Base-by-base conservation (phyloP, 805 yeast genomes). In the Pichia thaimueangensis region DNA sequence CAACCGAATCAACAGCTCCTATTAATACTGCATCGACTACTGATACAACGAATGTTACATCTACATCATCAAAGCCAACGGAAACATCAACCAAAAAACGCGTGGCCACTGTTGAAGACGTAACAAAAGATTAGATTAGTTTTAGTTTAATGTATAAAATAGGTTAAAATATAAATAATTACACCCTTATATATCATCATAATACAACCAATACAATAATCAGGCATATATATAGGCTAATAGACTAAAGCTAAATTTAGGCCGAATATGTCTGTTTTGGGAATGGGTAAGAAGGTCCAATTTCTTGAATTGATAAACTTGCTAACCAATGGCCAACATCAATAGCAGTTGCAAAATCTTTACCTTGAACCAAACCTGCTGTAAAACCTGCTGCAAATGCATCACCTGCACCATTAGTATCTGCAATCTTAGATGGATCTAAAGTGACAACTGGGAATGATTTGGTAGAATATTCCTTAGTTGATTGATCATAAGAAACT, bases 361-460 rank as follows among this genome's bases (percentile, higher is more conserved):
- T 78, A 51, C 81, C 86, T 64, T 80, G 69, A 43, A 87, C 94
- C 52, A 89, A 69, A 45, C 89, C 93, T 48, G 96, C 95, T 50
- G 88, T 67, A 65, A 91, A 89, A 45, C 97, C 97, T 57, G 93
- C 94, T 43, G 97, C 97, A 61, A 91, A 91, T 12, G 97, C 96
- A 63, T 91, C 97, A 66, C 97, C 97, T 36, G 97, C 97, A 71
- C 98, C 98, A 70, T 91, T 93, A 59, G 97, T 86, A 71, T 93
- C 99, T 45, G 74, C 80, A 47, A 93, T 74, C 65, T 82, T 73
- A 35, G 73, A 66, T 35, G 76, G 55, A 32, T 76, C 83, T 58
- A 93, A 76, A 45, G 81, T 76, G 54, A 77, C 83, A 43, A 93
- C 96, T 39, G 82, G 72, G 71, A 63, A 80, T 58, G 69, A 71